Evolutionary conservation across 2,329 filamentous ascomycete genomes (phyloP).

Genomic region (Trichoderma atrobrunneum): DNA sequence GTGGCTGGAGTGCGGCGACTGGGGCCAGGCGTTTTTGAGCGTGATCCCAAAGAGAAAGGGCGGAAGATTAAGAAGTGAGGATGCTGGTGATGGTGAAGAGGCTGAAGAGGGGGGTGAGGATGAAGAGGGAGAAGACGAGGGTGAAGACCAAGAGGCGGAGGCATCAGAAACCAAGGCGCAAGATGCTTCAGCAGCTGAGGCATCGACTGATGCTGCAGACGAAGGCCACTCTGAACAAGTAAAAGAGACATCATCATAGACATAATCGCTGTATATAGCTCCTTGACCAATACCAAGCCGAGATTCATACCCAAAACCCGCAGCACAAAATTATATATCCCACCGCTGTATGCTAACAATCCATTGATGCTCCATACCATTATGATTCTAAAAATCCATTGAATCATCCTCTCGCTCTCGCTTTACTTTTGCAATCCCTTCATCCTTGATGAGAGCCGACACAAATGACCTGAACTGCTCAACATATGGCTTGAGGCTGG

Average conservation of each 20-base stretch:
- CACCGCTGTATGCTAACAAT: neutral
- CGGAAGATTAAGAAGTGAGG: conserved; percentile 57
- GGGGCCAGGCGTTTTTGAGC: conserved; percentile 82
- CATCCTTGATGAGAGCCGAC: conserved; percentile 72
- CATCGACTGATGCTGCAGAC: conserved; percentile 8
- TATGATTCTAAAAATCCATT: conserved; percentile 49
- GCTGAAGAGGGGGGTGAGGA: conserved; percentile 28
- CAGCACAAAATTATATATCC: neutral
- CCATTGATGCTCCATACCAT: neutral
- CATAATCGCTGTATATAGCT: neutral
- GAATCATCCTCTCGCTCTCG: conserved; percentile 52
- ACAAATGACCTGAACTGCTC: conserved; percentile 87
- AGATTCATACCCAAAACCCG: neutral
- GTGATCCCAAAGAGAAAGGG: conserved; percentile 92
- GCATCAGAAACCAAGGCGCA: neutral
- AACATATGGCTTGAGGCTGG: conserved; percentile 86
- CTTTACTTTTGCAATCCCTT: conserved; percentile 55
- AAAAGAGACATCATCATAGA: conserved; percentile 1
- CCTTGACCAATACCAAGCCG: neutral
- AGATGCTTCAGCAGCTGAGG: neutral
- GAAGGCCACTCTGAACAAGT: conserved; percentile 7
- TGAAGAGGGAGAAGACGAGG: neutral
- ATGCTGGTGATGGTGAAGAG: conserved; percentile 27
- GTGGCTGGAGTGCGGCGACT: conserved; percentile 88
- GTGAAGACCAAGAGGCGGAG: neutral